A percentile compares a stretch with the other conserved stretches of the same genome.
phyloP scores from a whole-genome alignment of 2,329 filamentous ascomycete genomes.

The Stemphylium beticola region DNA sequence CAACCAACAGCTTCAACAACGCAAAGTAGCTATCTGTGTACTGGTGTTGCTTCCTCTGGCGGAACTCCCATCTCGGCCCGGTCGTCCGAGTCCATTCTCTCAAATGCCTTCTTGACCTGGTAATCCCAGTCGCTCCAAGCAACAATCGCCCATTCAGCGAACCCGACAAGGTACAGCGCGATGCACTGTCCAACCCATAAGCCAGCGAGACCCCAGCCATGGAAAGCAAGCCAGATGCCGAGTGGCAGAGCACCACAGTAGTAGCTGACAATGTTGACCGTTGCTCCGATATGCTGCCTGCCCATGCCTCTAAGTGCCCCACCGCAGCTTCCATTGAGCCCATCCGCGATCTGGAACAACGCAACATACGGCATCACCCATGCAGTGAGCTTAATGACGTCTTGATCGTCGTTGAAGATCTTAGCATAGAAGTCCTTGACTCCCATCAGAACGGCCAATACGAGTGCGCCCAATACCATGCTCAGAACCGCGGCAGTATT shows the following conservation, averaged over 20 bases:
- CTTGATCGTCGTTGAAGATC: conserved; percentile 79
- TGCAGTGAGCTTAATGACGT: conserved; percentile 74
- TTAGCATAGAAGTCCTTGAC: conserved; percentile 75
- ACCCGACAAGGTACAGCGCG: conserved; percentile 75
- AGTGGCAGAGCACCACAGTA: conserved; percentile 80
- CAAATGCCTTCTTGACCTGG: conserved; percentile 74
- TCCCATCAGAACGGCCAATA: conserved; percentile 72
- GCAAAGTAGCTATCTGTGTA: conserved; percentile 16
- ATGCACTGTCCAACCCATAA: conserved; percentile 84
- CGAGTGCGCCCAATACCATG: conserved; percentile 69
- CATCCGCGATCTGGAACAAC: conserved; percentile 88
- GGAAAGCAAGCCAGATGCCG: conserved; percentile 85
- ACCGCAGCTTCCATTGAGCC: conserved; percentile 83
- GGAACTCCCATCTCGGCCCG: conserved; percentile 49
- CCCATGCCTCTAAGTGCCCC: conserved; percentile 84
- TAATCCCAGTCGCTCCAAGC: conserved; percentile 77
- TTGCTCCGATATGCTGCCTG: conserved; percentile 80
- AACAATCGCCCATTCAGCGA: conserved; percentile 80
- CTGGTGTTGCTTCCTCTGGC: conserved; percentile 26
- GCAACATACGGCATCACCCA: conserved; percentile 85
- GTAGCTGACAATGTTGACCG: conserved; percentile 82
- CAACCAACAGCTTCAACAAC: background rate
- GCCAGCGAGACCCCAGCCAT: conserved; percentile 81
- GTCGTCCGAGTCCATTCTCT: conserved; percentile 66
- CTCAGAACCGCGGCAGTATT: conserved; percentile 78